phyloP scores from a whole-genome alignment of 2,329 filamentous ascomycete species.

The Aureobasidium namibiae region DNA sequence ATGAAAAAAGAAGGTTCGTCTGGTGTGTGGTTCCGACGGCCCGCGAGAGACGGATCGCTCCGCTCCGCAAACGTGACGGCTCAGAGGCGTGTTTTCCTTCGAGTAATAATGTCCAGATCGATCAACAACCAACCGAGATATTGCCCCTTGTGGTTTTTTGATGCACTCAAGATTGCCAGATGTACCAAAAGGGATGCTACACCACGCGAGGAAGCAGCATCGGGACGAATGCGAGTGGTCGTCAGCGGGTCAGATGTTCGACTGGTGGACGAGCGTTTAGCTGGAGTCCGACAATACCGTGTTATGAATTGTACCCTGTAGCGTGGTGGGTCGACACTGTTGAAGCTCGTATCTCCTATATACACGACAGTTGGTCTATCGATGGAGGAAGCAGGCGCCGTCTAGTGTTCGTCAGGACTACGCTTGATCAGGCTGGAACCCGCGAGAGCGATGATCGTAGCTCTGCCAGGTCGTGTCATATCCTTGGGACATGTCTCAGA shows the following conservation, averaged over 20 bases:
- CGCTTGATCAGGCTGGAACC: neutral
- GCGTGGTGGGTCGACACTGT: neutral
- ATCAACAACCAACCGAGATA: neutral
- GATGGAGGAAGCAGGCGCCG: neutral
- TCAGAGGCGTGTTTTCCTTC: neutral
- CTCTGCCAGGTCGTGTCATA: neutral
- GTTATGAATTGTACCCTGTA: no score
- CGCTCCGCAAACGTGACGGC: conserved; percentile 7
- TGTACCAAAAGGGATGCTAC: neutral
- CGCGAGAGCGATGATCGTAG: neutral
- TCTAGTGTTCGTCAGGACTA: neutral
- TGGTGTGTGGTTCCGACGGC: conserved; percentile 2
- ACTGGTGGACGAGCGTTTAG: neutral
- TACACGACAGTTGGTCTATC: neutral
- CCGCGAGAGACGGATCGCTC: conserved; percentile 8
- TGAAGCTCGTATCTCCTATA: neutral
- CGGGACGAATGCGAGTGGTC: neutral
- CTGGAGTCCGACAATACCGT: neutral
- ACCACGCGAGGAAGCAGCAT: neutral
- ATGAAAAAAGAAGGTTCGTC: neutral
- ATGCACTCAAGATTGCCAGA: neutral
- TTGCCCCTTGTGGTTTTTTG: neutral
- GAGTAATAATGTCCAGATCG: neutral
- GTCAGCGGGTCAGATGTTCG: neutral
- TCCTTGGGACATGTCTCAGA: neutral